A percentile compares a stretch with the other conserved stretches of the same genome.
These are phyloP conservation scores for Arabidopsis arenosa DNA, from an alignment of 345 rosid species.

Conservation along the genomic window DNA sequence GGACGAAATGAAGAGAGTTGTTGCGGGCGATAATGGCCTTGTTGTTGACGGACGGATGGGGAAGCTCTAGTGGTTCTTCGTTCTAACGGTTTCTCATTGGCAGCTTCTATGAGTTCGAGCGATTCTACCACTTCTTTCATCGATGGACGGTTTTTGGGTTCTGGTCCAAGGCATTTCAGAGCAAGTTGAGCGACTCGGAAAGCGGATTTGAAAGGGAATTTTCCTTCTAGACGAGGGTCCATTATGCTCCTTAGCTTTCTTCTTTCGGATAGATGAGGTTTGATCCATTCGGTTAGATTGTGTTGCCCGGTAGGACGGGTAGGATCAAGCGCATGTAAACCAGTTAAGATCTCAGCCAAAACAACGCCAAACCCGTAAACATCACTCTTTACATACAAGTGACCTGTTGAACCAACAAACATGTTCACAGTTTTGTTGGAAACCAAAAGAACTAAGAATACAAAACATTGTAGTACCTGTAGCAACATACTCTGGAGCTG, in stretches of 20 bases:
- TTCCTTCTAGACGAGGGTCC: constrained; percentile 81
- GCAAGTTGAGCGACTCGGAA: constrained; percentile 73
- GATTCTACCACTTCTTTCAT: constrained; percentile 86
- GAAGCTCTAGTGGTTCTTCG: constrained; percentile 55
- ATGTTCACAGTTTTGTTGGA: constrained; percentile 8
- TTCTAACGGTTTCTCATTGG: constrained; percentile 57
- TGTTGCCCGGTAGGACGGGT: constrained; percentile 80
- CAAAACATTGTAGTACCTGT: constrained; percentile 58
- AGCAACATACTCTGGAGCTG: constrained; percentile 97
- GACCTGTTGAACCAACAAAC: constrained; percentile 62
- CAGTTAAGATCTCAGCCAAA: constrained; percentile 82
- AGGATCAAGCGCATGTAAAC: constrained; percentile 76
- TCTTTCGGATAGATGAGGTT: constrained; percentile 69
- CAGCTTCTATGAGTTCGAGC: constrained; percentile 63
- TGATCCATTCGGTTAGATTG: constrained; percentile 80
- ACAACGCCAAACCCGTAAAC: constrained; percentile 95
- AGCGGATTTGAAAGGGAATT: constrained; percentile 74
- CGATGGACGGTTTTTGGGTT: constrained; percentile 77
- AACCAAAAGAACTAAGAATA: constrained; percentile 17
- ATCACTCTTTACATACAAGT: constrained; percentile 93
- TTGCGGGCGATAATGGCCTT: constrained; percentile 52
- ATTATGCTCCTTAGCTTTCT: constrained; percentile 73
- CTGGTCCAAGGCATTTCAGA: constrained; percentile 67
- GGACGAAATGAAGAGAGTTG: constrained; percentile 63
- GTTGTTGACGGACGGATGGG: constrained; percentile 34